These are phyloP conservation scores for Colletotrichum brevisporum DNA, from an alignment of 2,329 filamentous ascomycete genomes.

Conservation along the genomic window DNA sequence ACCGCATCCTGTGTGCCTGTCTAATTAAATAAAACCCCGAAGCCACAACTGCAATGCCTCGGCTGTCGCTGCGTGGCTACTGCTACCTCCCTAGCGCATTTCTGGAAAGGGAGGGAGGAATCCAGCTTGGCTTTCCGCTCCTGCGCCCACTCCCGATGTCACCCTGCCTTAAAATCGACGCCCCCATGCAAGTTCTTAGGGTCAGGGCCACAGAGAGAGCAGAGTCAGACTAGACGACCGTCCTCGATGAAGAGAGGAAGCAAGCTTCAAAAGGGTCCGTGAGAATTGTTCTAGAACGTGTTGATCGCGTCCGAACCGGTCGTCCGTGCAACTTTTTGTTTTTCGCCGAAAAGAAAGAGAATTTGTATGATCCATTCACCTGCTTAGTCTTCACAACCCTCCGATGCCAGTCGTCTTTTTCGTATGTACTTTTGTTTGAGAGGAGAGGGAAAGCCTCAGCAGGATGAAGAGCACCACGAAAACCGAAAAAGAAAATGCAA, in stretches of 20 bases:
- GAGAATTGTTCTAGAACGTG: slow-evolving; percentile 23
- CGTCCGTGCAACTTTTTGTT: slow-evolving; percentile 19
- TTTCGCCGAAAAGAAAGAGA: neutral
- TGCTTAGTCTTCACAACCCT: neutral
- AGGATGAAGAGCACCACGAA: neutral
- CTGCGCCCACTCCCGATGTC: slow-evolving; percentile 25
- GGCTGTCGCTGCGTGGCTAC: slow-evolving; percentile 21
- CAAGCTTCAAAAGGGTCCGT: neutral
- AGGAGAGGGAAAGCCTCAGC: neutral
- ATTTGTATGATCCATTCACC: neutral
- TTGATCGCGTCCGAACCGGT: slow-evolving; percentile 5
- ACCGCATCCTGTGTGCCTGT: neutral
- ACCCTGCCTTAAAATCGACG: slow-evolving; percentile 11
- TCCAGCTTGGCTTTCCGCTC: slow-evolving; percentile 6
- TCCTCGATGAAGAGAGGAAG: slow-evolving; percentile 20
- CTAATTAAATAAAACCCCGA: neutral
- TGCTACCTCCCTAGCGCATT: neutral
- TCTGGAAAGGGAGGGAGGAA: neutral
- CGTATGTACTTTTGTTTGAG: slow-evolving; percentile 2
- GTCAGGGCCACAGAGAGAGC: neutral
- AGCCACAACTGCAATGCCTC: slow-evolving; percentile 15
- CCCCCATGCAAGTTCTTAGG: slow-evolving; percentile 16
- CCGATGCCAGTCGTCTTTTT: neutral
- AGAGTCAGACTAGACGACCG: slow-evolving; percentile 31
- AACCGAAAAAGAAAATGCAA: neutral